Percentiles rank a stretch among this genome's conserved stretches.
phyloP scores from a whole-genome alignment of 176 grass and related monocot species.

The Thinopyrum elongatum region DNA sequence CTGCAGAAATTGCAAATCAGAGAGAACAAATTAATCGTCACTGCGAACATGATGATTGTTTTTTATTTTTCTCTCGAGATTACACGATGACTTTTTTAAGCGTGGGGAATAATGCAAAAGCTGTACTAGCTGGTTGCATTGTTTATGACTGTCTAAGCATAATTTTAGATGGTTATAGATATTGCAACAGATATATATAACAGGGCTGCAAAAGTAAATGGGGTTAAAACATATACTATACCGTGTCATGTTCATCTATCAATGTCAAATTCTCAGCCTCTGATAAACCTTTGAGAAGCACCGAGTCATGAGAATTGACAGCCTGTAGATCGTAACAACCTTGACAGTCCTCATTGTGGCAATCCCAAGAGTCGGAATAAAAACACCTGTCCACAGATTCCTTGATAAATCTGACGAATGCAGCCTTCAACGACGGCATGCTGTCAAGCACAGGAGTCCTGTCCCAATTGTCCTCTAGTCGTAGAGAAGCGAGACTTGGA shows the following conservation, averaged over 20 bases:
- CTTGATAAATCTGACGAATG: not conserved
- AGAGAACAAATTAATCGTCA: not conserved
- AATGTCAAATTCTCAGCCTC: conserved; percentile 29
- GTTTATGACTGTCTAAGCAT: not conserved
- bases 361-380: not conserved
- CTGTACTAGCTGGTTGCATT: not conserved
- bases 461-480: not conserved
- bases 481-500: not conserved
- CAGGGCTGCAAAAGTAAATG: not conserved
- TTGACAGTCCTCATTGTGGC: not conserved
- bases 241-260: conserved; percentile 4
- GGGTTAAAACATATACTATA: conserved; percentile 3
- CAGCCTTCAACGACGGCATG: not conserved
- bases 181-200: not conserved
- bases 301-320: not conserved
- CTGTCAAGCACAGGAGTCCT: not conserved
- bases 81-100: not conserved
- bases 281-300: conserved; percentile 10
- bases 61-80: not conserved
- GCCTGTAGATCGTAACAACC: not conserved
- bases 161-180: not conserved
- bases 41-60: not conserved
- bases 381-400: conserved; percentile 6
- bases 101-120: not conserved
- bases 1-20: not conserved